Base-by-base conservation (phyloP, 2,329 filamentous ascomycete species). In the Pseudogymnoascus sp. region DNA sequence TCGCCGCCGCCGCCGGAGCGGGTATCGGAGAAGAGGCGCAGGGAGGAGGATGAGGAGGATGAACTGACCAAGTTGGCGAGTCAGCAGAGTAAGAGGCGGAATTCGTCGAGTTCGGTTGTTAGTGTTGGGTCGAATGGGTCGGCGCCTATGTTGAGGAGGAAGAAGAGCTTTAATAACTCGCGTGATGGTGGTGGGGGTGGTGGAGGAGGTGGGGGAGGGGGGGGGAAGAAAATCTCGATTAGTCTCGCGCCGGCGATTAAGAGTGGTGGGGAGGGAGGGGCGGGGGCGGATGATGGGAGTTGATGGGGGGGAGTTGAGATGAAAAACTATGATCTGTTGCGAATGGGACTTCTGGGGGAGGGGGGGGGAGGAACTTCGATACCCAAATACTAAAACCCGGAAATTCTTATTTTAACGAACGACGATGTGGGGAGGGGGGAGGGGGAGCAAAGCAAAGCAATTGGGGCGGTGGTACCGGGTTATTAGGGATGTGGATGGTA, bases 1-100 rank as follows among this genome's bases (percentile, higher is more conserved):
- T 64, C 66, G 12, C 71, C 72, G 5, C 69, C 76, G 23, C 87
- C 88, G 3, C 89, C 87, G 0, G 91, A 96, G 75, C 84, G 91
- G 62, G 77, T 96, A 16, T 89, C 91, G 0, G 91, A 96, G 74
- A 97, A 97, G 76, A 88, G 93, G 59, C 85, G 93, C 59, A 85
- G 95, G 69, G 93, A 96, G 73, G 93, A 97, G 64, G 91, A 96
- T 66, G 93, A 97, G 54, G 93, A 96, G 63, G 93, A 97, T 68
- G 91, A 93, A 71, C 78, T 97, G n/a, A 86, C 87, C 63, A 96
- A 95, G 76, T 81, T 97, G 69, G 86, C 90, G 67, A 78, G 83
- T 60, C 65, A 67, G 11, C 42, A 36, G 36, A 79, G 79, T 71
- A 88, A 87, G 71, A 80, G 85, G 42, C 81, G 85, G 39, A 86